These are phyloP conservation scores for Aulographum hederae DNA, from an alignment of 2,329 filamentous ascomycete species.

Conservation along the genomic window DNA sequence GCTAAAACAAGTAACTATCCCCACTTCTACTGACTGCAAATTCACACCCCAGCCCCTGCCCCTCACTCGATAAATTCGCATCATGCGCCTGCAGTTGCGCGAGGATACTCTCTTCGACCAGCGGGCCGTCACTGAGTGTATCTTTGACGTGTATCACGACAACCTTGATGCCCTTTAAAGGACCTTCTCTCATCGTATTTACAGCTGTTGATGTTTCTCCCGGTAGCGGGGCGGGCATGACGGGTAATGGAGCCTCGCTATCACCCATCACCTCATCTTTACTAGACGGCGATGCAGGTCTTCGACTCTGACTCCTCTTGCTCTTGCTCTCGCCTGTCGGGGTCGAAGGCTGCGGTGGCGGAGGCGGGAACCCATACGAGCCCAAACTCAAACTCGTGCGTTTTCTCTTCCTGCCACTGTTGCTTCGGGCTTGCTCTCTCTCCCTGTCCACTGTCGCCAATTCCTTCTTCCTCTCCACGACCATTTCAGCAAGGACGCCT, in stretches of 20 bases:
- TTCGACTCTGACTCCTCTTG: not conserved
- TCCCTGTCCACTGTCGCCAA: conserved; percentile 10
- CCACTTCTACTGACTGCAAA: conserved; percentile 57
- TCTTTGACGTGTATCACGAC: conserved; percentile 94
- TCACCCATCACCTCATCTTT: not conserved
- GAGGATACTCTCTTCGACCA: conserved; percentile 48
- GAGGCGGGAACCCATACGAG: not conserved
- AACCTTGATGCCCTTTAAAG: conserved; percentile 56
- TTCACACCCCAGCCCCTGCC: conserved; percentile 53
- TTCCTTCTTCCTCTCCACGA: conserved; percentile 30
- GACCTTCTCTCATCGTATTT: conserved; percentile 10
- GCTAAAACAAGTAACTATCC: conserved; percentile 36
- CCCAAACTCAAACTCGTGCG: conserved; percentile 20
- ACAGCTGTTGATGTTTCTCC: not conserved
- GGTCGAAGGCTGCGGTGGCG: too few species aligned
- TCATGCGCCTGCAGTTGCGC: conserved; percentile 51
- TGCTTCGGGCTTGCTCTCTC: conserved; percentile 9
- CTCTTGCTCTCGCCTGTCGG: not conserved
- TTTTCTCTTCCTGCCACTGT: conserved; percentile 31
- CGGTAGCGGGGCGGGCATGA: not conserved
- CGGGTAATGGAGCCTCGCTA: not conserved
- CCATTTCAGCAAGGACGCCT: conserved; percentile 48
- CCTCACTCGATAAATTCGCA: conserved; percentile 19
- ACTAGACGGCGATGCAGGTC: not conserved
- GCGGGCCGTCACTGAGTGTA: conserved; percentile 51